Base-by-base conservation (phyloP, 768 basidiomycete species). In the Saitozyma sp. region DNA sequence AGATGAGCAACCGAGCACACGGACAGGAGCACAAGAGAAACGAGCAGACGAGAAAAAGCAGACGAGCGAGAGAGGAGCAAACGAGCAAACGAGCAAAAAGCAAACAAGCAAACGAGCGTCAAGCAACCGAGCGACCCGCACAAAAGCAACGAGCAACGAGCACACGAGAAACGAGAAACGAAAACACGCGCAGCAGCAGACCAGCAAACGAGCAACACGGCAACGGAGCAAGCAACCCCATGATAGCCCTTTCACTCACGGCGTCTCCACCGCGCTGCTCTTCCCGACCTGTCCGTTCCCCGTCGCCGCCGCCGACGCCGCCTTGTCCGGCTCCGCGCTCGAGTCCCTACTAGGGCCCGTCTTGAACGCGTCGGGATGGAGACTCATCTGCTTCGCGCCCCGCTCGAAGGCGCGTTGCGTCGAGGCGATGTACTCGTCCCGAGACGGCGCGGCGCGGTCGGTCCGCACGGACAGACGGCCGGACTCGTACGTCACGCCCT, bases 291-390 rank as follows among this genome's bases (percentile, higher is more conserved):
- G 7, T 8, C 39, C 39, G 8, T 20, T 53, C 5, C 11, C 55
- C 19, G 41, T 6, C 45, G 11, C 45, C 45, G 41, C n/a, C 45
- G 11, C 45, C 45, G 45, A 2, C 13, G n/a, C 45, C 13, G 45
- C n/a, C 11, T 46, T 17, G 13, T 46, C 45, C 45, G n/a, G 45
- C 11, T 17, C 45, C 45, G 2, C 11, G 45, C 45, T 46, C 2
- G 45, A 17, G 11, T 41, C 38, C n/a, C 39, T 39, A 40, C 53
- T 63, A 2, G 56, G 51, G 8, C 64, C 61, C 17, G 38, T 59
- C 42, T 55, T 64, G 54, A 73, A 75, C 4, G 74, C 74, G 38
- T 75, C 67, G 17, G 66, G 61, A 61, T 75, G 73, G n/a, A 61
- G 54, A 19, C 62, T 61, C 60, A 75, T 68, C 14, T 51, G 68